These are phyloP conservation scores for Mortierella polycephala DNA, from an alignment of 371 early-diverging fungal species.

Conservation along the genomic window DNA sequence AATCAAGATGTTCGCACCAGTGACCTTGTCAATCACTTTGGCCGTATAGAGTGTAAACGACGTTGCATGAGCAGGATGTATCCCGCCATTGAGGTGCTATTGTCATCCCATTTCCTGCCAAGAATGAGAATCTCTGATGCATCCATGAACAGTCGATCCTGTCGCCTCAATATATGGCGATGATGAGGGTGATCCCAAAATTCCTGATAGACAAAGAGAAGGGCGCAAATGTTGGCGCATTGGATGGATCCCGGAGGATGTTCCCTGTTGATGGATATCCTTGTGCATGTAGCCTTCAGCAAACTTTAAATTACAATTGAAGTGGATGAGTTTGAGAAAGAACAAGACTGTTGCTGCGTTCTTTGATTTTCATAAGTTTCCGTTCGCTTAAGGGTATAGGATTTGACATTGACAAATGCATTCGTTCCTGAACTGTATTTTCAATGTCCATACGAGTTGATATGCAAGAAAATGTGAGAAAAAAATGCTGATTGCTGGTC, in stretches of 20 bases:
- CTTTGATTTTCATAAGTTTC: no score
- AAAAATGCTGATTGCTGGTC: conserved; percentile 4
- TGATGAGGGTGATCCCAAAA: background rate
- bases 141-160: no score
- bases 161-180: background rate
- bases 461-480: background rate
- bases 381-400: conserved; percentile 9
- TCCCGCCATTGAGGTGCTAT: no score
- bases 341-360: conserved; percentile 3
- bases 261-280: conserved; percentile 1
- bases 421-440: no score
- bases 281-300: conserved; percentile 2
- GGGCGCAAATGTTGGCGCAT: background rate
- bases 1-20: no score
- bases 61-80: no score
- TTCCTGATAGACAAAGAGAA: background rate
- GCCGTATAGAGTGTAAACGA: no score
- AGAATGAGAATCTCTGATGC: no score
- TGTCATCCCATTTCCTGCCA: no score
- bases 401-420: background rate
- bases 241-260: conserved; percentile 24
- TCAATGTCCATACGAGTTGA: no score
- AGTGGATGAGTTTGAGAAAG: conserved; percentile 48
- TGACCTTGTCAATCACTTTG: no score
- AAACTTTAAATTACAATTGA: conserved; percentile 28